Conservation (phyloP, 495 filamentous ascomycete genomes). For the Penicillium pulvis region DNA sequence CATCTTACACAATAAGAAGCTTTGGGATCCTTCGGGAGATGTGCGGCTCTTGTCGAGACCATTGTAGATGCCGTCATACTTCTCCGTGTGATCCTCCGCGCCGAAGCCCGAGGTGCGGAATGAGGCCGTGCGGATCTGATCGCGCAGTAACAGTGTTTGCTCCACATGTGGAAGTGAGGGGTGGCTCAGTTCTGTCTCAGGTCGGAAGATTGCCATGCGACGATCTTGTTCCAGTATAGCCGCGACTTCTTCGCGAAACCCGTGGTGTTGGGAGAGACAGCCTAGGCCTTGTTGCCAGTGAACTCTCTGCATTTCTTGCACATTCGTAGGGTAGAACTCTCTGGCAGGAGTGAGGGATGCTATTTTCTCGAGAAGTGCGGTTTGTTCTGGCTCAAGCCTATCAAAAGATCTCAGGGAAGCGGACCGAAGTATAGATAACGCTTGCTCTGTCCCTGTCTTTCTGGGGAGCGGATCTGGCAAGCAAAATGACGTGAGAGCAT, state of each 20-base stretch:
- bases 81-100: no score
- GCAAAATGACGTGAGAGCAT: constrained; percentile 62
- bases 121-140: no score
- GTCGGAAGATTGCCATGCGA: no score
- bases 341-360: constrained; percentile 54
- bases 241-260: constrained; percentile 10
- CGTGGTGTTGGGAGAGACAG: constrained; percentile 10
- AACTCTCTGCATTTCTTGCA: constrained; percentile 18
- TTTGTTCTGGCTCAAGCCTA: constrained; percentile 39
- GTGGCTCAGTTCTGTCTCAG: constrained; percentile 49
- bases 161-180: constrained; percentile 60
- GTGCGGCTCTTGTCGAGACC: no score
- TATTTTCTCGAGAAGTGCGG: constrained; percentile 43
- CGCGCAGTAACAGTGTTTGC: constrained; percentile 36
- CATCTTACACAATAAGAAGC: no score
- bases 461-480: constrained; percentile 59
- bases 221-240: constrained; percentile 13
- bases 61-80: no score
- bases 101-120: no score
- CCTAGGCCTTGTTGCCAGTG: constrained; percentile 2
- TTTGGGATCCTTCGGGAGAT: no score
- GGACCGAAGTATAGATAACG: constrained; percentile 49
- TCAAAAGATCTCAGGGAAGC: constrained; percentile 55
- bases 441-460: constrained; percentile 64
- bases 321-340: constrained; percentile 56